These are phyloP conservation scores for Juglanconis oblonga DNA, from an alignment of 2,329 filamentous ascomycete genomes.

Conservation along the genomic window DNA sequence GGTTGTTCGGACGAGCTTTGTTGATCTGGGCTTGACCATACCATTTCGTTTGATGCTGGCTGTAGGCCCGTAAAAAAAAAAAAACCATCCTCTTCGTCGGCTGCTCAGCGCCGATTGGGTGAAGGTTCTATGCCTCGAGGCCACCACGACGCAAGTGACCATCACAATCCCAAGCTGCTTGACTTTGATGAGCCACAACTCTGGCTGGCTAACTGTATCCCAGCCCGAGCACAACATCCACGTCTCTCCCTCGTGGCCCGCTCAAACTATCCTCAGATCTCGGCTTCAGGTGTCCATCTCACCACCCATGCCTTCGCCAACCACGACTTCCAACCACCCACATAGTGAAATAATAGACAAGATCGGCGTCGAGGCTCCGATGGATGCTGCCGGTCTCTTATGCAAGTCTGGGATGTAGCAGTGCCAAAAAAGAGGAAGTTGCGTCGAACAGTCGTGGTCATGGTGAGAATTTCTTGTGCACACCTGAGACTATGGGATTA, in stretches of 20 bases:
- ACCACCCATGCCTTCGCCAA: conserved; percentile 65
- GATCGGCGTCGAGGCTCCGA: no score
- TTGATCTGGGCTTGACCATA: conserved; percentile 23
- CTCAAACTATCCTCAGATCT: conserved; percentile 68
- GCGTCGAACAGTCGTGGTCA: no score
- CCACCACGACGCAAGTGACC: conserved; percentile 52
- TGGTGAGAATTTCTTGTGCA: no score
- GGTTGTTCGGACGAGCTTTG: not conserved
- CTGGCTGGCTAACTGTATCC: not conserved
- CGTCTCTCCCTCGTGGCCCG: conserved; percentile 70
- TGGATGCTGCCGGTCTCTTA: no score
- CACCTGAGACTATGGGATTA: no score
- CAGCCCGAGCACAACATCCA: conserved; percentile 50
- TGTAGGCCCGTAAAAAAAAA: no score
- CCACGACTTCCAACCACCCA: conserved; percentile 57
- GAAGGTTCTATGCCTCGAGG: conserved; percentile 69
- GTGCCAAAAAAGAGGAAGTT: no score
- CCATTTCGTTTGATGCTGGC: no score
- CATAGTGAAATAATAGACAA: no score
- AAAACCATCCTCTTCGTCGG: conserved; percentile 65
- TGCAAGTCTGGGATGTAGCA: no score
- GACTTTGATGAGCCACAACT: no score
- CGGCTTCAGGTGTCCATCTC: conserved; percentile 58
- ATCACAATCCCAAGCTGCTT: not conserved
- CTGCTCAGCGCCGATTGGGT: conserved; percentile 70